phyloP scores from a whole-genome alignment of 371 early-diverging fungal species.

The Apophysomyces elegans region DNA sequence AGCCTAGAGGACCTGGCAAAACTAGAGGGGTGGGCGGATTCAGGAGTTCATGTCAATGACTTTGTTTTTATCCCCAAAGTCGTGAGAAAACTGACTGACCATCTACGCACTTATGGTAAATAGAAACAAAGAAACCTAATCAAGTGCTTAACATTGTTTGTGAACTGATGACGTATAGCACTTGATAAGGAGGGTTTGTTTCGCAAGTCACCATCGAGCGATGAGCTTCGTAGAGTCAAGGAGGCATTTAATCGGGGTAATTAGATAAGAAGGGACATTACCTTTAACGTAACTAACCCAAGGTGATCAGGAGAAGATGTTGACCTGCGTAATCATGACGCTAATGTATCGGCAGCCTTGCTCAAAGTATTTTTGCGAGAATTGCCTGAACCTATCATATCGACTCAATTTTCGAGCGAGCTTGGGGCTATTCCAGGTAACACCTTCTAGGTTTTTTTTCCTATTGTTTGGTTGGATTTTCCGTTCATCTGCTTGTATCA shows the following conservation, averaged over 20 bases:
- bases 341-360: constrained; percentile 83
- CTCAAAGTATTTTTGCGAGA: constrained; percentile 89
- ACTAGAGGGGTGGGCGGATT: constrained; percentile 20
- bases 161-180: constrained; percentile 44
- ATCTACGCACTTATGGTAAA: constrained; percentile 40
- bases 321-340: constrained; percentile 67
- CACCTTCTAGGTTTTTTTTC: not conserved
- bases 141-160: not conserved
- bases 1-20: constrained; percentile 37
- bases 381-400: constrained; percentile 77
- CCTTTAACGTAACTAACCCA: not conserved
- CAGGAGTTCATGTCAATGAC: constrained; percentile 12
- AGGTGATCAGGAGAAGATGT: constrained; percentile 43
- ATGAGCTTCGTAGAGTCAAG: constrained; percentile 61
- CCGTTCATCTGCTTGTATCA: not conserved
- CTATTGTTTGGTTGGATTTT: constrained; percentile 5
- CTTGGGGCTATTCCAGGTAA: constrained; percentile 46
- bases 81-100: constrained; percentile 32
- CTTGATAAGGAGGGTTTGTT: constrained; percentile 88
- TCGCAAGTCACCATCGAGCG: constrained; percentile 78
- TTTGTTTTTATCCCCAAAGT: constrained; percentile 37
- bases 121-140: not conserved
- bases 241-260: constrained; percentile 69
- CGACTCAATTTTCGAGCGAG: constrained; percentile 40
- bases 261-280: constrained; percentile 3